These are phyloP conservation scores for Microbotryomycetes sp. DNA, from an alignment of 1,284 basidiomycete genomes.

Conservation along the genomic window DNA sequence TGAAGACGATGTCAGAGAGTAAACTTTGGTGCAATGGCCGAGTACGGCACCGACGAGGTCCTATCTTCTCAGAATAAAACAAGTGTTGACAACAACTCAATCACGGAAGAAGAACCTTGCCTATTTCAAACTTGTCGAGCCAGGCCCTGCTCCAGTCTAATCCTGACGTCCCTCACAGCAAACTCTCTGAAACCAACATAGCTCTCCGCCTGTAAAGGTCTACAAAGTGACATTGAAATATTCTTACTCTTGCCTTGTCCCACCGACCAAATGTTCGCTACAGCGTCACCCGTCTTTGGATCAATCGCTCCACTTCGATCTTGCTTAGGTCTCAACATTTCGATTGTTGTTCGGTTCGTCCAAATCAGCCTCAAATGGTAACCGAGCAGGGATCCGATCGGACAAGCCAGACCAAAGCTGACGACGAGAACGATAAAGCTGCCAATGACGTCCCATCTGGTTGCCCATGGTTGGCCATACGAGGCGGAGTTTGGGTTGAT, in stretches of 20 bases:
- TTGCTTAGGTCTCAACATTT: slow-evolving; percentile 57
- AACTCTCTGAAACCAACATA: not conserved
- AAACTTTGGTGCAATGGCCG: no score
- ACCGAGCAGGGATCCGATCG: slow-evolving; percentile 63
- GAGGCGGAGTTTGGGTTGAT: not conserved
- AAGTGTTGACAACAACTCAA: no score
- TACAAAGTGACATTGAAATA: not conserved
- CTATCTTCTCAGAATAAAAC: no score
- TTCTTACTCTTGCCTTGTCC: slow-evolving; percentile 2
- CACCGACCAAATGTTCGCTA: slow-evolving; percentile 13
- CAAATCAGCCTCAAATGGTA: slow-evolving; percentile 78
- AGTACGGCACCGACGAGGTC: no score
- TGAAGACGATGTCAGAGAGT: no score
- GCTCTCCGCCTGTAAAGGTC: not conserved
- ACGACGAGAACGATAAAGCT: slow-evolving; percentile 70
- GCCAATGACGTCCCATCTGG: slow-evolving; percentile 53
- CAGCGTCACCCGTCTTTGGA: slow-evolving; percentile 9
- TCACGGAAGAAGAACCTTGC: no score
- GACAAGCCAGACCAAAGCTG: slow-evolving; percentile 64
- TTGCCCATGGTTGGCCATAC: slow-evolving; percentile 37
- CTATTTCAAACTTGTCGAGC: no score
- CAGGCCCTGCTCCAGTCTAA: no score
- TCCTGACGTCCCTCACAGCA: not conserved
- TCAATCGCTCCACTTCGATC: slow-evolving; percentile 15
- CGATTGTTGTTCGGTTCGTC: slow-evolving; percentile 82